Base-by-base conservation (phyloP, 768 basidiomycete genomes). In the Hydnomerulius pinastri region DNA sequence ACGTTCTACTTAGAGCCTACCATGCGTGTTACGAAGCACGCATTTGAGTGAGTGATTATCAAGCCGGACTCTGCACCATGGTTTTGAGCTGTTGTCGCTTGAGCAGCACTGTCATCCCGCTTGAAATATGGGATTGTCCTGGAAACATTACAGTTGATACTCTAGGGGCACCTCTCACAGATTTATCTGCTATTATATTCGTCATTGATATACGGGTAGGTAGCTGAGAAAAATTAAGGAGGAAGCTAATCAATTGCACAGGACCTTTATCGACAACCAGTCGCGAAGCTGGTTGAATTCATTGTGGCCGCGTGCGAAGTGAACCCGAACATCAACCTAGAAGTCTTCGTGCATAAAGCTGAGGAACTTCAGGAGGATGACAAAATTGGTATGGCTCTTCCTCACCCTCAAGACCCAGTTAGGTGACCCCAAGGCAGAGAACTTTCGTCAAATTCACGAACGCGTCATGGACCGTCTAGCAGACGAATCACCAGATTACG, bases 71-170 rank as follows among this genome's bases (percentile, higher is more conserved):
- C 5, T 28, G n/a, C 12, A 27, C 6, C 36, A 20, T 10, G n/a
- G 12, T 6, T 23, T 4, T 3, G n/a, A 12, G 1, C n/a, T 21
- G 20, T 13, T 17, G 17, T 46, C 17, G 13, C 25, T 8, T 20
- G 49, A 55, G 39, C 67, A 97, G 95, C 70, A 88, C 93, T 35
- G 84, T 96, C 55, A 85, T 97, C 54, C 92, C 93, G 1, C 80
- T 98, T 30, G 91, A 97, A 65, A 83, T 98, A 64, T 97, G 92
- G 92, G 94, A 97, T 63, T 92, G 92, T 59, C 96, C 95, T 0
- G 90, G 90, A 21, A 92, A 87, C 52, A 81, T 85, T 48, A 85
- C 91, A 4, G 80, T 87, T 11, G 87, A 92, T 20, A 80, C 84
- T n/a, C 77, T 96, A 10, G 85, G 82, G 18, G 77, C 81, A 7